Evolutionary conservation across 2,329 filamentous ascomycete genomes (phyloP).

Genomic region (Fusarium sp.): DNA sequence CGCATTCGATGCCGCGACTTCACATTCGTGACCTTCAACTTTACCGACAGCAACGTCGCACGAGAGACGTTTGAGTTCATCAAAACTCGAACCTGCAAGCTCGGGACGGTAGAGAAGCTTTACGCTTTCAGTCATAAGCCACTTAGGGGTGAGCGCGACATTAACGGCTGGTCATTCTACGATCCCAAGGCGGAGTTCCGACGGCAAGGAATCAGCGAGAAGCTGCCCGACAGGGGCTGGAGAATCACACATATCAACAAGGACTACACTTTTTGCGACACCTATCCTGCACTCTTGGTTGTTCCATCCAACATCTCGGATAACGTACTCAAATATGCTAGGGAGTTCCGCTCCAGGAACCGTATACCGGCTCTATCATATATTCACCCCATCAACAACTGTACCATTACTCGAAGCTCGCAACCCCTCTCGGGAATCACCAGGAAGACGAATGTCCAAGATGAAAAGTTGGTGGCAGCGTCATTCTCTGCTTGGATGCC

Average conservation of each 20-base stretch:
- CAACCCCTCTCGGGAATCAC: constrained; percentile 90
- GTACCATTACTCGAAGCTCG: constrained; percentile 93
- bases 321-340: constrained; percentile 94
- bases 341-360: constrained; percentile 86
- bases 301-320: constrained; percentile 95
- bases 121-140: constrained; percentile 91
- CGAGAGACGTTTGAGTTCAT: constrained; percentile 91
- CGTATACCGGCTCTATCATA: constrained; percentile 93
- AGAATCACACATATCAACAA: constrained; percentile 89
- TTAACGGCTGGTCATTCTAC: constrained; percentile 88
- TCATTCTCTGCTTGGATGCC: constrained; percentile 74
- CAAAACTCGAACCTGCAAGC: constrained; percentile 80
- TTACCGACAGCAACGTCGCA: constrained; percentile 78
- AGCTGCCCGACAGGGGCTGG: constrained; percentile 84
- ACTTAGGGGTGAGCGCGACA: constrained; percentile 75
- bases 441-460: constrained; percentile 91
- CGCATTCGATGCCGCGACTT: constrained; percentile 93
- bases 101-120: constrained; percentile 86
- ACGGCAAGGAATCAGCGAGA: constrained; percentile 86
- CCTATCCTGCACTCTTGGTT: constrained; percentile 86
- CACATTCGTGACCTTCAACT: constrained; percentile 91
- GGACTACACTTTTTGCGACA: constrained; percentile 91
- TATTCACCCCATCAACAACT: constrained; percentile 96
- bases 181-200: constrained; percentile 87
- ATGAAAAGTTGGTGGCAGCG: constrained; percentile 91